Conservation (phyloP, 371 early-diverging fungal species). For the Rhizopus sp. region DNA sequence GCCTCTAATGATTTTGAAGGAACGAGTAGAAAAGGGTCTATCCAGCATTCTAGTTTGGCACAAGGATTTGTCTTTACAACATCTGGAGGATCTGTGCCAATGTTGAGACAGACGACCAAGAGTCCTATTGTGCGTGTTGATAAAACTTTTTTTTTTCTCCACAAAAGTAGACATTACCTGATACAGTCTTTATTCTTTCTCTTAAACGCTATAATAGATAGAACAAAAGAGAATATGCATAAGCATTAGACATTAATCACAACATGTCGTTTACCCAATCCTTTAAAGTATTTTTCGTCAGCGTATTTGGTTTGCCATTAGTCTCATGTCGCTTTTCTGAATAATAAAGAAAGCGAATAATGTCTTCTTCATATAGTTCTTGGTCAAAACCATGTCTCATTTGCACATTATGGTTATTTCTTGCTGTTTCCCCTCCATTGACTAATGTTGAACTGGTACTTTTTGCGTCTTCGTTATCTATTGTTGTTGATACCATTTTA, state of each 20-base stretch:
- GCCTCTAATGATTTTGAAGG: conserved; percentile 83
- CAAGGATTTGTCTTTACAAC: conserved; percentile 85
- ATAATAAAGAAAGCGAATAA: conserved; percentile 59
- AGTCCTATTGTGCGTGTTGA: conserved; percentile 38
- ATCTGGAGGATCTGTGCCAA: conserved; percentile 97
- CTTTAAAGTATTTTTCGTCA: conserved; percentile 25
- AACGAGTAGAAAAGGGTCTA: conserved; percentile 85
- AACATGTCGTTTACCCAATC: conserved; percentile 42
- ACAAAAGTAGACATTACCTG: conserved; percentile 29
- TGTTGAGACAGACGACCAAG: conserved; percentile 90
- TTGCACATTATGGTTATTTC: conserved; percentile 25
- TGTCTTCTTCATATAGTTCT: conserved; percentile 56
- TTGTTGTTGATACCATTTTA: conserved; percentile 10
- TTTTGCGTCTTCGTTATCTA: conserved; percentile 55
- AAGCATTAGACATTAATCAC: not conserved
- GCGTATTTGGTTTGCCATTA: conserved; percentile 31
- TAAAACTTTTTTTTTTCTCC: not conserved
- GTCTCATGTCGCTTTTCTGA: conserved; percentile 64
- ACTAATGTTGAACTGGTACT: conserved; percentile 66
- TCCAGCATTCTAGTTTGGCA: conserved; percentile 94
- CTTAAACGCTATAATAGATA: conserved; percentile 32
- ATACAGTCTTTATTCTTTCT: conserved; percentile 53
- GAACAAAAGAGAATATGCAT: not conserved
- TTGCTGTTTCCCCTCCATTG: conserved; percentile 48
- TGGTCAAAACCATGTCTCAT: conserved; percentile 62